Percentiles rank a stretch among this genome's conserved stretches.
Evolutionary conservation across 768 basidiomycete genomes (phyloP).

Genomic region (Mycena venus): DNA sequence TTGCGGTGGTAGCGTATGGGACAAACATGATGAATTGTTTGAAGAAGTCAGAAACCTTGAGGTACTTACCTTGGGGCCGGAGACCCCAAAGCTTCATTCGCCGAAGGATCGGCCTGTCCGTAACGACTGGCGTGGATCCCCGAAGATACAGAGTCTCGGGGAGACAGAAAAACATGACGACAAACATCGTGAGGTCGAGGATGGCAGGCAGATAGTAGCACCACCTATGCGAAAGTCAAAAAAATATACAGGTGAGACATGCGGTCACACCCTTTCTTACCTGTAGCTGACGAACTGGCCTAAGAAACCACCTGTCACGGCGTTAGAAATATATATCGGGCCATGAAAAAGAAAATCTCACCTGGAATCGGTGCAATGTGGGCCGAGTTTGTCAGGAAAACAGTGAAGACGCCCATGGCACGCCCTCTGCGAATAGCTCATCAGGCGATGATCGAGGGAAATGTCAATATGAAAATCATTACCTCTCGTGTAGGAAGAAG

Average conservation of each 20-base stretch:
- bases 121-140: conserved; percentile 19
- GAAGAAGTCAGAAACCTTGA: conserved; percentile 22
- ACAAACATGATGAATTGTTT: conserved; percentile 25
- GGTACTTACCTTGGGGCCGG: conserved; percentile 19
- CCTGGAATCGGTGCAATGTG: conserved; percentile 58
- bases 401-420: conserved; percentile 58
- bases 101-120: conserved; percentile 26
- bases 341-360: background rate
- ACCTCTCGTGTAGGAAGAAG: conserved; percentile 52
- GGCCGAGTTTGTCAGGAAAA: conserved; percentile 56
- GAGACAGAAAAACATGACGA: conserved; percentile 52
- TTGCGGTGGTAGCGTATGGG: background rate
- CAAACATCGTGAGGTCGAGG: conserved; percentile 53
- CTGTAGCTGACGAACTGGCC: conserved; percentile 26
- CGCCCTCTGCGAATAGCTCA: conserved; percentile 50
- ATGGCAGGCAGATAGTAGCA: conserved; percentile 60
- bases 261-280: background rate
- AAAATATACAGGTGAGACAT: background rate
- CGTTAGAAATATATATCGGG: background rate
- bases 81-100: conserved; percentile 27
- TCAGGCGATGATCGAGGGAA: conserved; percentile 49
- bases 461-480: conserved; percentile 47
- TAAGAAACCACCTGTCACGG: conserved; percentile 44
- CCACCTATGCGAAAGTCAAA: conserved; percentile 41
- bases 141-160: conserved; percentile 55